phyloP scores from a whole-genome alignment of 2,329 filamentous ascomycete species.

The Tothia fuscella region DNA sequence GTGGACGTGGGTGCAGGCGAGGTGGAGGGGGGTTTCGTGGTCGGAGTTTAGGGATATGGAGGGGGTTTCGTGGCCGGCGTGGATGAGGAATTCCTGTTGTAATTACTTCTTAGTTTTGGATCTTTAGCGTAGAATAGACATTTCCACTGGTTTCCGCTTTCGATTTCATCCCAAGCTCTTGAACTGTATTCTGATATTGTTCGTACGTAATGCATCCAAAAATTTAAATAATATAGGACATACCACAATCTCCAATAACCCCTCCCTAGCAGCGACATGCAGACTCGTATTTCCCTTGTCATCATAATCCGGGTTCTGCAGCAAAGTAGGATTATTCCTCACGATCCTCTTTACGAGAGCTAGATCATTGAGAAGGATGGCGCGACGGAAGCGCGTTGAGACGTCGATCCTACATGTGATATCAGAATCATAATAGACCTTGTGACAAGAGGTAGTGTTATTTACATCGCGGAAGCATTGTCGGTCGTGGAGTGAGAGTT shows the following conservation, averaged over 20 bases:
- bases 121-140: not conserved
- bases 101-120: not conserved
- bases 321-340: slow-evolving; percentile 53
- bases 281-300: slow-evolving; percentile 72
- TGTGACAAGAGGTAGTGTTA: not conserved
- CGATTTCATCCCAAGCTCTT: not conserved
- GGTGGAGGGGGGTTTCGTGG: slow-evolving; percentile 70
- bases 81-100: slow-evolving; percentile 49
- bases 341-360: slow-evolving; percentile 67
- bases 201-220: not conserved
- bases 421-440: not conserved
- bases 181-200: slow-evolving; percentile 9
- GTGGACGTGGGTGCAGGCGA: slow-evolving; percentile 58
- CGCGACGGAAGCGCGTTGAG: slow-evolving; percentile 64
- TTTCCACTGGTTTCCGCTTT: too few species aligned
- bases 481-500: not conserved
- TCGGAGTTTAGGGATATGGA: slow-evolving; percentile 67
- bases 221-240: slow-evolving; percentile 12
- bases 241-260: slow-evolving; percentile 54
- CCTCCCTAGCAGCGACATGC: slow-evolving; percentile 66
- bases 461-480: slow-evolving; percentile 8
- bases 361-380: slow-evolving; percentile 64
- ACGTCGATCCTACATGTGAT: slow-evolving; percentile 56
- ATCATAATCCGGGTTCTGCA: slow-evolving; percentile 69
- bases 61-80: slow-evolving; percentile 61